Percentiles rank a stretch among this genome's conserved stretches.
Conservation (phyloP, 208 protist genomes). For the Trypanosoma grayi region DNA sequence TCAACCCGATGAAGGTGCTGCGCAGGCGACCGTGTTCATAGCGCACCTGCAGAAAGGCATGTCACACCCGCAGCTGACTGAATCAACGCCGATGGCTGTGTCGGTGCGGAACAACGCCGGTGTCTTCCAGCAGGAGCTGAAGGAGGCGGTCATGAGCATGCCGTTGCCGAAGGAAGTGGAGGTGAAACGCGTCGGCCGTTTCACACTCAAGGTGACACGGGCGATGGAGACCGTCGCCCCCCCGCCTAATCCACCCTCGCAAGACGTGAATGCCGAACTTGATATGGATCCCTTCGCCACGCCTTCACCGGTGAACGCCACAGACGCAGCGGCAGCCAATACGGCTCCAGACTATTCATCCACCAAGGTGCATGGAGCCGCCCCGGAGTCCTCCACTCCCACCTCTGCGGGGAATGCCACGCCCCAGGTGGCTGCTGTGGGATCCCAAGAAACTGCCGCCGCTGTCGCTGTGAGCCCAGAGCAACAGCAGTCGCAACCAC, state of each 20-base stretch:
- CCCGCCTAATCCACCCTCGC: background rate
- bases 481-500: background rate
- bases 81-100: conserved; percentile 27
- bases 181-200: conserved; percentile 21
- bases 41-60: conserved; percentile 74
- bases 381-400: background rate
- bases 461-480: background rate
- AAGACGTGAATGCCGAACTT: conserved; percentile 23
- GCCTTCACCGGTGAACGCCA: background rate
- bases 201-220: conserved; percentile 37
- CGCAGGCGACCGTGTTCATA: conserved; percentile 65
- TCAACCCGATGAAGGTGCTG: conserved; percentile 40
- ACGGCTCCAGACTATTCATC: background rate
- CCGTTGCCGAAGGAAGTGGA: conserved; percentile 37
- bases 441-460: background rate
- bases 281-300: conserved; percentile 19
- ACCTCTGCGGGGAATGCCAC: background rate
- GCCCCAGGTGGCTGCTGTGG: background rate
- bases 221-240: background rate
- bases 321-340: background rate
- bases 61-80: conserved; percentile 51
- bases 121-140: conserved; percentile 37
- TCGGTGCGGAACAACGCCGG: conserved; percentile 28
- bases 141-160: conserved; percentile 60
- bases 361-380: background rate